phyloP scores from a whole-genome alignment of 2,329 filamentous ascomycete genomes.

The Diaporthe citri region DNA sequence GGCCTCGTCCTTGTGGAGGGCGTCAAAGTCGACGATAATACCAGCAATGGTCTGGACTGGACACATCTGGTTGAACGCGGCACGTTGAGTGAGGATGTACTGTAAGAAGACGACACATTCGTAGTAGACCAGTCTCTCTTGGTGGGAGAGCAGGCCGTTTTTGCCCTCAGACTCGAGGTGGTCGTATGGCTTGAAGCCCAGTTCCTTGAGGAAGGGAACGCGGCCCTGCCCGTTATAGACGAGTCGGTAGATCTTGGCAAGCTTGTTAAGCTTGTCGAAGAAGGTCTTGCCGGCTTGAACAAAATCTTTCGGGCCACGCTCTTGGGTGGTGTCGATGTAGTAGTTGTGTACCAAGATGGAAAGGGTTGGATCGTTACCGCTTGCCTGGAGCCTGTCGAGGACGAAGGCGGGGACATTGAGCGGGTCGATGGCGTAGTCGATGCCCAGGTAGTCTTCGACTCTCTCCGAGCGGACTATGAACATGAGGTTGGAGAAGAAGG shows the following conservation, averaged over 20 bases:
- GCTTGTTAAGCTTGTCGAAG: constrained; percentile 38
- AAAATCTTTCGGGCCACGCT: constrained; percentile 43
- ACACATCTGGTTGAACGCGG: constrained; percentile 41
- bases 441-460: constrained; percentile 25
- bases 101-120: constrained; percentile 43
- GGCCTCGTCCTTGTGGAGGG: constrained; percentile 49
- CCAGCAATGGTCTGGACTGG: constrained; percentile 42
- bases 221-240: constrained; percentile 32
- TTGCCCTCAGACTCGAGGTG: constrained; percentile 31
- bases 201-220: constrained; percentile 21
- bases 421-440: constrained; percentile 32
- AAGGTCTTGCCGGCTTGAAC: constrained; percentile 33
- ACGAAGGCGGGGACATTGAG: constrained; percentile 31
- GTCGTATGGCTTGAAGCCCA: constrained; percentile 35
- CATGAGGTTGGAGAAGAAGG: constrained; percentile 29
- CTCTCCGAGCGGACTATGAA: constrained; percentile 10
- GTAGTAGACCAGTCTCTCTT: constrained; percentile 34
- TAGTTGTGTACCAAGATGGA: constrained; percentile 47
- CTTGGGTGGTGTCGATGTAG: constrained; percentile 42
- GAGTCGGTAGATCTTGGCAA: constrained; percentile 32
- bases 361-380: constrained; percentile 28
- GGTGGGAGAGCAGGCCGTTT: constrained; percentile 35
- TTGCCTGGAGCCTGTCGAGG: constrained; percentile 1
- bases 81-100: constrained; percentile 43
- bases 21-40: constrained; percentile 49